These are phyloP conservation scores for Jimgerdemannia lactiflua DNA, from an alignment of 192 early-diverging fungal genomes.

Conservation along the genomic window DNA sequence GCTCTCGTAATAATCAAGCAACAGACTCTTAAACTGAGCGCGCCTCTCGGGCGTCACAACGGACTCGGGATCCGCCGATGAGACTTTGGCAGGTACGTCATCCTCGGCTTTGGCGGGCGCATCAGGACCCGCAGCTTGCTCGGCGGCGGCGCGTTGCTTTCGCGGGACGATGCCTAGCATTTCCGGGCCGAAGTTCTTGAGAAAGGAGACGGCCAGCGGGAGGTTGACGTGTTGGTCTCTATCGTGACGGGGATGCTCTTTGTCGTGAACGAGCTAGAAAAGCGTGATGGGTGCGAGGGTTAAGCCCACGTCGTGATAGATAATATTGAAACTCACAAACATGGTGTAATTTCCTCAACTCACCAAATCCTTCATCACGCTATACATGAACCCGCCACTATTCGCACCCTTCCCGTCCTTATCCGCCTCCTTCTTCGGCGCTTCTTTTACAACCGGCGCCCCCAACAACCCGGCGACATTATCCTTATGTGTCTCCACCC, in stretches of 20 bases:
- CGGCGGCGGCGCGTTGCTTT: conserved; percentile 35
- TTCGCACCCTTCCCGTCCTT: conserved; percentile 6
- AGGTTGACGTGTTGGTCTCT: conserved; percentile 49
- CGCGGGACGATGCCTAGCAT: conserved; percentile 44
- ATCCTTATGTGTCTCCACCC: conserved; percentile 43
- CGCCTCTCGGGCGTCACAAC: conserved; percentile 33
- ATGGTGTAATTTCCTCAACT: neutral
- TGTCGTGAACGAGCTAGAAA: conserved; percentile 23
- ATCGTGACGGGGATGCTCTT: conserved; percentile 19
- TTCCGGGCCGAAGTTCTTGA: conserved; percentile 52
- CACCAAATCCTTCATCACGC: conserved; percentile 50
- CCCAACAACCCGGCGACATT: conserved; percentile 44
- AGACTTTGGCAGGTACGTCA: neutral
- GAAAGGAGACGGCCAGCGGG: conserved; percentile 45
- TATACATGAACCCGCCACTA: conserved; percentile 47
- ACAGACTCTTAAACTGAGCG: conserved; percentile 39
- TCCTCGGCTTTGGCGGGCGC: conserved; percentile 27
- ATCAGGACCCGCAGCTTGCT: conserved; percentile 2
- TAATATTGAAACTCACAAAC: neutral
- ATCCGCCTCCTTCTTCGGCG: conserved; percentile 26
- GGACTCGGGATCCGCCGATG: conserved; percentile 9
- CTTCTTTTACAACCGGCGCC: conserved; percentile 18
- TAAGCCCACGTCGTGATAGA: neutral
- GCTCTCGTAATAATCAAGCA: conserved; percentile 59
- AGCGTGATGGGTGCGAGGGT: neutral